A percentile compares a stretch with the other conserved stretches of the same genome.
These are phyloP conservation scores for Lecanicillium sp. DNA, from an alignment of 2,329 filamentous ascomycete species.

Conservation along the genomic window DNA sequence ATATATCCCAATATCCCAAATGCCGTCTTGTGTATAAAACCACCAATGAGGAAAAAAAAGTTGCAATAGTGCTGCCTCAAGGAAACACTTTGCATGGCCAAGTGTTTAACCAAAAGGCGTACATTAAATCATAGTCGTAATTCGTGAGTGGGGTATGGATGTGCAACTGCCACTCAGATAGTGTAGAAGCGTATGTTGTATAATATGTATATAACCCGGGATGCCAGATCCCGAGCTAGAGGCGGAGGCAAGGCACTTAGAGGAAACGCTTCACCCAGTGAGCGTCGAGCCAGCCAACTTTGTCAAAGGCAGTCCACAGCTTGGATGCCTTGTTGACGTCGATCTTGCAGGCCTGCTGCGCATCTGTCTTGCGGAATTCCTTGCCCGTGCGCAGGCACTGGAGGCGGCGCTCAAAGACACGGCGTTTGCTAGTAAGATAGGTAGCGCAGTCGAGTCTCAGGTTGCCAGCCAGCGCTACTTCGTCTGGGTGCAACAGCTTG, in stretches of 20 bases:
- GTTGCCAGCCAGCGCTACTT: constrained; percentile 66
- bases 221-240: constrained; percentile 3
- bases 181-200: not conserved
- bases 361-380: constrained; percentile 90
- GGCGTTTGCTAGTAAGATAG: constrained; percentile 86
- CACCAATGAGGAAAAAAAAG: constrained; percentile 20
- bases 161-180: not conserved
- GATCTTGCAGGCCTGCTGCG: constrained; percentile 94
- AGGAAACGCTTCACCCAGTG: constrained; percentile 31
- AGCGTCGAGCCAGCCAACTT: constrained; percentile 70
- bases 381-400: constrained; percentile 60
- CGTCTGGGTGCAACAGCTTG: constrained; percentile 66
- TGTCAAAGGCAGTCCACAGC: constrained; percentile 82
- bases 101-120: constrained; percentile 7
- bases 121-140: not conserved
- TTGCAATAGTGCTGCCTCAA: constrained; percentile 14
- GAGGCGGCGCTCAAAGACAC: constrained; percentile 74
- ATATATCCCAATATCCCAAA: constrained; percentile 17
- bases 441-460: constrained; percentile 78
- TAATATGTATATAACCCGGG: constrained; percentile 5
- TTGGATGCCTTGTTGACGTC: constrained; percentile 97
- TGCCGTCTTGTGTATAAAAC: constrained; percentile 25
- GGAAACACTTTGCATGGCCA: too few species aligned
- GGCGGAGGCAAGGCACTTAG: constrained; percentile 12
- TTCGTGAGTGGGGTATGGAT: not conserved